A percentile compares a stretch with the other conserved stretches of the same genome.
phyloP scores from a whole-genome alignment of 2,329 filamentous ascomycete genomes.

The Endocalyx cinctus region DNA sequence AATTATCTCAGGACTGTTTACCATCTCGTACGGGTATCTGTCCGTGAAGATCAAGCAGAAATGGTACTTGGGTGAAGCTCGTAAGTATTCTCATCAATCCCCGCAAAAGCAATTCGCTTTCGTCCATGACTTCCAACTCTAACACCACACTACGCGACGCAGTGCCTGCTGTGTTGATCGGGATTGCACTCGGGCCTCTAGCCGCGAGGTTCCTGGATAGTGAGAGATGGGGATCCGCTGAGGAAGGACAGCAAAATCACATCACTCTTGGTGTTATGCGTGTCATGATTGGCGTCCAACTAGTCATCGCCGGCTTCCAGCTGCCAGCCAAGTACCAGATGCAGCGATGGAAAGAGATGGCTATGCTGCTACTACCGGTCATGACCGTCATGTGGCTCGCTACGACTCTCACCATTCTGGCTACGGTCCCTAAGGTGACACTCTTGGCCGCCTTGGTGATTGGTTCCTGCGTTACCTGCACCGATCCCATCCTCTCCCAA shows the following conservation, averaged over 20 bases:
- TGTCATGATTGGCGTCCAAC: slow-evolving; percentile 58
- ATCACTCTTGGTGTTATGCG: slow-evolving; percentile 47
- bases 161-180: slow-evolving; percentile 53
- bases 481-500: slow-evolving; percentile 58
- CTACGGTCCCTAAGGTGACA: slow-evolving; percentile 50
- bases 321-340: slow-evolving; percentile 52
- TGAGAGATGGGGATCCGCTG: slow-evolving; percentile 33
- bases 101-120: background rate
- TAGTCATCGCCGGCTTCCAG: slow-evolving; percentile 59
- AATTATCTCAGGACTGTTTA: slow-evolving; percentile 40
- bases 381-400: slow-evolving; percentile 61
- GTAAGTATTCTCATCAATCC: slow-evolving; percentile 28
- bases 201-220: slow-evolving; percentile 48
- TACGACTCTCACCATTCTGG: slow-evolving; percentile 51
- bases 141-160: no score
- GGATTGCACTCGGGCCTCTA: slow-evolving; percentile 50
- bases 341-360: slow-evolving; percentile 47
- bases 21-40: slow-evolving; percentile 43
- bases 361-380: slow-evolving; percentile 51
- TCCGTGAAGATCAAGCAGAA: slow-evolving; percentile 48
- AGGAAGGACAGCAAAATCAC: slow-evolving; percentile 27
- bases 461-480: slow-evolving; percentile 57
- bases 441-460: slow-evolving; percentile 52
- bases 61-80: slow-evolving; percentile 52
- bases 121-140: no score